Evolutionary conservation across 2,329 filamentous ascomycete genomes (phyloP).

Genomic region (Cordyceps tenuipes): DNA sequence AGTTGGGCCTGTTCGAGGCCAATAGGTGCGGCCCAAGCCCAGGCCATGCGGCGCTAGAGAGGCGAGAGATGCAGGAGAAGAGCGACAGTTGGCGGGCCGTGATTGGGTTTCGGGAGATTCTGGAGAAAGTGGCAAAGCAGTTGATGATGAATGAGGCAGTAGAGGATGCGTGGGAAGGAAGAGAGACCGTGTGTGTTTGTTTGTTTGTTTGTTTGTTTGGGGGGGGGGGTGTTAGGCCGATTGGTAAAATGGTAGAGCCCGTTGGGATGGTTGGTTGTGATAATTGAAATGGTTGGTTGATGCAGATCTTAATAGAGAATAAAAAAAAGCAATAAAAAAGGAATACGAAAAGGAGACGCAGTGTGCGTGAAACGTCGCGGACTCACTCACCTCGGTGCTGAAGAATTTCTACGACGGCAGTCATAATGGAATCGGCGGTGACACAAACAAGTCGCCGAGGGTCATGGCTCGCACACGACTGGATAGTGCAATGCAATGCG

Average conservation of each 20-base stretch:
- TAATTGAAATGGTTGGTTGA: background rate
- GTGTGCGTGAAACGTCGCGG: background rate
- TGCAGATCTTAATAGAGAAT: too few species aligned
- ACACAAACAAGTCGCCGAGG: background rate
- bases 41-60: conserved; percentile 10
- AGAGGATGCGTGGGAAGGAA: background rate
- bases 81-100: conserved; percentile 28
- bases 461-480: conserved; percentile 7
- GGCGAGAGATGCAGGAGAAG: conserved; percentile 9
- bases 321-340: background rate
- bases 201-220: too few species aligned
- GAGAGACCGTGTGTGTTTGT: background rate
- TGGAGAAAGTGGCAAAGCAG: background rate
- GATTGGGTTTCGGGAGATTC: conserved; percentile 21
- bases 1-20: conserved; percentile 8
- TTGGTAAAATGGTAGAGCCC: background rate
- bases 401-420: conserved; percentile 3
- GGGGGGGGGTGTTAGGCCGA: too few species aligned
- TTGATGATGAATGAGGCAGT: background rate
- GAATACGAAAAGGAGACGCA: background rate
- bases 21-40: conserved; percentile 11
- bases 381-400: conserved; percentile 5
- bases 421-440: conserved; percentile 5
- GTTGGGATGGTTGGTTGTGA: background rate
- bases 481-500: too few species aligned